Evolutionary conservation across 2,329 filamentous ascomycete genomes (phyloP), one percentile per base, ranked within the genome.

Genomic region (Fusarium sp.): DNA sequence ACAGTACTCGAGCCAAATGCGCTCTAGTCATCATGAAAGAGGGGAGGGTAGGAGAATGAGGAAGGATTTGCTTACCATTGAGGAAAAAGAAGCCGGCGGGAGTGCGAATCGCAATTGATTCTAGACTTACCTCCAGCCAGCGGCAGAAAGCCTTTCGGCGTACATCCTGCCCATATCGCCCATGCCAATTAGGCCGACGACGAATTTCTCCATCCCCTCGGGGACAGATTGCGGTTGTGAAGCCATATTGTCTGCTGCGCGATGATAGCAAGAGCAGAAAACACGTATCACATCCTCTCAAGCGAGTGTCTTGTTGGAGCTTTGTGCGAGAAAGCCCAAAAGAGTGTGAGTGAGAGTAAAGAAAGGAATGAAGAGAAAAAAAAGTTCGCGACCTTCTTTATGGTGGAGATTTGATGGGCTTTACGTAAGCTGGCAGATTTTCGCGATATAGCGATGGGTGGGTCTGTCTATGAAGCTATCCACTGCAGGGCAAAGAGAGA

Each of bases 1-100:
- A 84, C 89, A 88, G 94, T 97, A 86, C 95, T 98, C 95, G 93
- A 98, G 95, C 95, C 95, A 98, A 98, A 98, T 98, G 95, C 95
- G 94, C 95, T 98, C 95, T 95, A 93, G 95, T 98, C 95, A 98
- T 98, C 95, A 96, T 94, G 79, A 78, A 75, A 62, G 56, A 75
- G 58, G 63, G 60, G 48, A 52, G 47, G 23, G 32, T 19, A 23
- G 47, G 52, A 26, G 44, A 20, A 55, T 58, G 30, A 54, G 64
- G 57, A 38, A 47, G 63, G 43, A 24, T 24, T 53, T 53, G 78
- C 74, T 65, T 69, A 71, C 68, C 66, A 69, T 46, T 42, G 34
- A 44, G 52, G 26, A 28, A 46, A 60, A 49, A 26, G 42, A 43
- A 60, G 53, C 64, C 60, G 52, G 60, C 56, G 58, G 60, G 57